Evolutionary conservation across 768 basidiomycete genomes (phyloP).

Genomic region (Kwoniella shandongensis): DNA sequence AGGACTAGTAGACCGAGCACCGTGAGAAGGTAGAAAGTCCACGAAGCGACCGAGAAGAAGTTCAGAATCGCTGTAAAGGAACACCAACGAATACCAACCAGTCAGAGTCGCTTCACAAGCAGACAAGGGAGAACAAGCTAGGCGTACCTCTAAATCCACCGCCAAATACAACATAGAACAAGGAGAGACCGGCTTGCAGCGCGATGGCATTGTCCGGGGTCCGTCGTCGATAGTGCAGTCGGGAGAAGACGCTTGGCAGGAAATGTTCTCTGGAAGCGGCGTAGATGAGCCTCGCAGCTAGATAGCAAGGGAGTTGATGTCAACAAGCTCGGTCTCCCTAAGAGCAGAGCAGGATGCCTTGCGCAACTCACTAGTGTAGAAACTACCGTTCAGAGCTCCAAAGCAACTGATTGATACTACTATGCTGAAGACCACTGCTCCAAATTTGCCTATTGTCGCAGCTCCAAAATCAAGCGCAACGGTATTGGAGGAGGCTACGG

Average conservation of each 20-base stretch:
- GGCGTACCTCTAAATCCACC: conserved; percentile 71
- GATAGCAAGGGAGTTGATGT: conserved; percentile 57
- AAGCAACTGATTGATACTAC: conserved; percentile 95
- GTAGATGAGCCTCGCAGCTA: conserved; percentile 79
- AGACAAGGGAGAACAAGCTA: not conserved
- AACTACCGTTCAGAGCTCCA: conserved; percentile 81
- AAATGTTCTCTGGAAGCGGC: conserved; percentile 85
- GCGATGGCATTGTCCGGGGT: conserved; percentile 88
- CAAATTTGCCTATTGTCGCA: conserved; percentile 78
- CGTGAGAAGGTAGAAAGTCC: conserved; percentile 55
- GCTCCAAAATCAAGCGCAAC: conserved; percentile 79
- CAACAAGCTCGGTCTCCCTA: not conserved
- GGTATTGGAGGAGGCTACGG: conserved; percentile 53
- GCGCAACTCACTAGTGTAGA: conserved; percentile 26
- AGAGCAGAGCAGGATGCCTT: not conserved
- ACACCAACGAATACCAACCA: not conserved
- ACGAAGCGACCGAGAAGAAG: conserved; percentile 59
- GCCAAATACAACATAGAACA: conserved; percentile 75
- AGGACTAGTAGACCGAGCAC: conserved; percentile 77
- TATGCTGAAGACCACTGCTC: conserved; percentile 79
- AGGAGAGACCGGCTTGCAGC: conserved; percentile 71
- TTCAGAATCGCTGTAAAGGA: conserved; percentile 65
- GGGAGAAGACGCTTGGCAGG: conserved; percentile 79
- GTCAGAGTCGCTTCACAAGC: not conserved
- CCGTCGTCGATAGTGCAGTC: conserved; percentile 67